phyloP scores from a whole-genome alignment of 805 yeast species.

The Starmerella sp. region DNA sequence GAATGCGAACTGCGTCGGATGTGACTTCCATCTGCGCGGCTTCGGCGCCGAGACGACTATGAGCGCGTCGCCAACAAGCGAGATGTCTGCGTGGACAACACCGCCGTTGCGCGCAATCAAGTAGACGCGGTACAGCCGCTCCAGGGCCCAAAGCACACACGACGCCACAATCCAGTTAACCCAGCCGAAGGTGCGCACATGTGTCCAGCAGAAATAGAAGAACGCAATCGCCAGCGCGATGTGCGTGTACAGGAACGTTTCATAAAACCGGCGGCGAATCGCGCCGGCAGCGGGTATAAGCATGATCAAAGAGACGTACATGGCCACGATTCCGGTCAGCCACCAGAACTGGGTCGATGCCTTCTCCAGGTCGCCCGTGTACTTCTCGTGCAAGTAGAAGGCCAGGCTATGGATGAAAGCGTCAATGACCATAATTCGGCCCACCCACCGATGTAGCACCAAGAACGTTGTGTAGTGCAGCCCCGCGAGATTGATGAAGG shows the following conservation, averaged over 20 bases:
- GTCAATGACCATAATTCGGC: slow-evolving; percentile 13
- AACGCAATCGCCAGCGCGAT: slow-evolving; percentile 12
- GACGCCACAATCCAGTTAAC: slow-evolving; percentile 11
- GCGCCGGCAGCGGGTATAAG: slow-evolving; percentile 7
- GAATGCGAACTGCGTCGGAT: slow-evolving; percentile 16
- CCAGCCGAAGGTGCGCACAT: slow-evolving; percentile 16
- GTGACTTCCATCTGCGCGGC: slow-evolving; percentile 9
- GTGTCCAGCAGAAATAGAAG: slow-evolving; percentile 13
- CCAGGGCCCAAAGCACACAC: slow-evolving; percentile 7
- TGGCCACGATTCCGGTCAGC: slow-evolving; percentile 10
- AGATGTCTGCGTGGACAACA: background rate
- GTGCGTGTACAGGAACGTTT: slow-evolving; percentile 13
- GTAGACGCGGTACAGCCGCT: slow-evolving; percentile 5
- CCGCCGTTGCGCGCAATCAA: slow-evolving; percentile 4
- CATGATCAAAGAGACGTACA: background rate
- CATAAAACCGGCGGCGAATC: slow-evolving; percentile 11
- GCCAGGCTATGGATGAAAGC: slow-evolving; percentile 13
- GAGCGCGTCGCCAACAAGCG: background rate
- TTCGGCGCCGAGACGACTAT: slow-evolving; percentile 2
- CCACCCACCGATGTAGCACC: slow-evolving; percentile 16
- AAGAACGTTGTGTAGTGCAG: slow-evolving; percentile 12
- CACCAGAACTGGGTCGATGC: slow-evolving; percentile 8
- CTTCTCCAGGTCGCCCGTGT: background rate
- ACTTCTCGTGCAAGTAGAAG: slow-evolving; percentile 4
- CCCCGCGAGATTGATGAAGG: slow-evolving; percentile 5